phyloP scores from a whole-genome alignment of 345 rosid species.

The Punica granatum region DNA sequence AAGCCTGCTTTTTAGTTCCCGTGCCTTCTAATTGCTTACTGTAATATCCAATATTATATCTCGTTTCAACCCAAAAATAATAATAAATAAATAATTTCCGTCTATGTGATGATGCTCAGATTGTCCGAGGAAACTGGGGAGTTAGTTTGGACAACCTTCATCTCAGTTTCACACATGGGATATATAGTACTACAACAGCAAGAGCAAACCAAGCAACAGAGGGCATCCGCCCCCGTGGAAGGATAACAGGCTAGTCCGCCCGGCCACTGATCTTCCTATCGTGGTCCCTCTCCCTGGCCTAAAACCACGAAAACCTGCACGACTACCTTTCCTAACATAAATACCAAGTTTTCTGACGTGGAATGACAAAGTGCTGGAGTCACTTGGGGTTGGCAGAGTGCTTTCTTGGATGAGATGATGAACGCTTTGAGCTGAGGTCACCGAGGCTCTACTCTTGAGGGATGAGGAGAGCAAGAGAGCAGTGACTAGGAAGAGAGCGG shows the following conservation, averaged over 20 bases:
- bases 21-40: too few species aligned
- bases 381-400: background rate
- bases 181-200: background rate
- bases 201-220: background rate
- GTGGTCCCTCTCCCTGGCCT: too few species aligned
- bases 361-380: background rate
- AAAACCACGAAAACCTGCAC: too few species aligned
- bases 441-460: background rate
- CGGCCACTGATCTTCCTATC: background rate
- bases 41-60: too few species aligned
- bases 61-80: too few species aligned
- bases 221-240: background rate
- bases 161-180: background rate
- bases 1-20: too few species aligned
- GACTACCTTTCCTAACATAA: background rate
- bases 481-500: background rate
- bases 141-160: background rate
- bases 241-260: background rate
- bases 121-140: background rate
- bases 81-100: too few species aligned
- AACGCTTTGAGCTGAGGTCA: background rate
- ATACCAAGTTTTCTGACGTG: background rate
- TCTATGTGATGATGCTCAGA: too few species aligned
- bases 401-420: too few species aligned
- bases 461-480: background rate